These are phyloP conservation scores for Mitragyna speciosa DNA, from an alignment of 257 asterid species.

Conservation along the genomic window DNA sequence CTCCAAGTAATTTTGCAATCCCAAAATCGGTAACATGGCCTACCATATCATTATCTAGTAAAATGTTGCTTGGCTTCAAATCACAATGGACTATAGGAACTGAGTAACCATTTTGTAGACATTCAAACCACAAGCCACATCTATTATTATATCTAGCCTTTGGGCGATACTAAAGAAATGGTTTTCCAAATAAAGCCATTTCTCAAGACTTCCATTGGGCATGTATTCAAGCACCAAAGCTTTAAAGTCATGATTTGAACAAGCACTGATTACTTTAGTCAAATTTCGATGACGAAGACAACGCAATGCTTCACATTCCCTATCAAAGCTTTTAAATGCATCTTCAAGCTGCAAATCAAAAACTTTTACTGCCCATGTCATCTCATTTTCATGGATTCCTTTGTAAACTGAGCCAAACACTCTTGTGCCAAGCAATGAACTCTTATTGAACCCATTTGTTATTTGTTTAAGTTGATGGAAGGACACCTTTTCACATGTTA, in stretches of 20 bases:
- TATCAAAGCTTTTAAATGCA: slow-evolving; percentile 2
- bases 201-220: background rate
- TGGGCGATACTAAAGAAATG: background rate
- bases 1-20: background rate
- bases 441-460: background rate
- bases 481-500: background rate
- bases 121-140: background rate
- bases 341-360: background rate
- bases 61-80: background rate
- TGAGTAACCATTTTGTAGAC: background rate
- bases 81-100: background rate
- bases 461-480: background rate
- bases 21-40: background rate
- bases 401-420: background rate
- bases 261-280: background rate
- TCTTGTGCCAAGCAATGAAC: background rate
- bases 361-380: slow-evolving; percentile 6
- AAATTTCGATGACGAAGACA: background rate
- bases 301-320: slow-evolving; percentile 9
- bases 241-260: background rate
- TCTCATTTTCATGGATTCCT: background rate
- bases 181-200: background rate
- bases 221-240: background rate
- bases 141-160: background rate
- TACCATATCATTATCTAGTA: background rate